phyloP scores from a whole-genome alignment of 208 protist species.

The Leishmania guyanensis region DNA sequence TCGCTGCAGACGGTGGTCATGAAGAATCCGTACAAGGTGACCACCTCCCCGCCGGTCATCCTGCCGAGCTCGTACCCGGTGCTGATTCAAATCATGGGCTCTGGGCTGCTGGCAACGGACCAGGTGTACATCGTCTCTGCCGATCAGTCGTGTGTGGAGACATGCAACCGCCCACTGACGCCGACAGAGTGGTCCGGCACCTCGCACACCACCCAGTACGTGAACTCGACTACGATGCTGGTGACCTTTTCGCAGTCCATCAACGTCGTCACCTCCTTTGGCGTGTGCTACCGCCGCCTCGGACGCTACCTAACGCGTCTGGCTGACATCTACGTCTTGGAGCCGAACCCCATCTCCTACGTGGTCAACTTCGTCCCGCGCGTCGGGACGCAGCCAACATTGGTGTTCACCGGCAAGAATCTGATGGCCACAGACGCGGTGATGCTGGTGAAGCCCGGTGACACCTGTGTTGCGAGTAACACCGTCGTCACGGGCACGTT shows the following conservation, averaged over 20 bases:
- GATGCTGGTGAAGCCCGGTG: slow-evolving; percentile 59
- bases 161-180: slow-evolving; percentile 55
- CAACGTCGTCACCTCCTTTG: slow-evolving; percentile 43
- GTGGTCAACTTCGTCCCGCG: slow-evolving; percentile 71
- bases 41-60: slow-evolving; percentile 56
- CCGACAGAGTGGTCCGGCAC: slow-evolving; percentile 46
- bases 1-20: slow-evolving; percentile 32
- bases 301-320: slow-evolving; percentile 58
- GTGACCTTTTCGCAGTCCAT: slow-evolving; percentile 48
- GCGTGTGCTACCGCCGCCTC: slow-evolving; percentile 82
- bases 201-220: slow-evolving; percentile 42
- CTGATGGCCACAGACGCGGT: slow-evolving; percentile 59
- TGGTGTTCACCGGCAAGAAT: slow-evolving; percentile 69
- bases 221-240: slow-evolving; percentile 49
- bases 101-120: slow-evolving; percentile 45
- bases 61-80: slow-evolving; percentile 46
- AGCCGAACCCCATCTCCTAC: slow-evolving; percentile 75
- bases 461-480: slow-evolving; percentile 46
- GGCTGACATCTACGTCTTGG: slow-evolving; percentile 49
- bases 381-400: slow-evolving; percentile 71
- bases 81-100: slow-evolving; percentile 59
- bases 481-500: slow-evolving; percentile 55
- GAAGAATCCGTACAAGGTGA: slow-evolving; percentile 54
- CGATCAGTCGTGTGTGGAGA: slow-evolving; percentile 65
- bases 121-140: slow-evolving; percentile 61